Base-by-base conservation (phyloP, 2,329 filamentous ascomycete genomes). In the Cephalotrichum gorgonifer region DNA sequence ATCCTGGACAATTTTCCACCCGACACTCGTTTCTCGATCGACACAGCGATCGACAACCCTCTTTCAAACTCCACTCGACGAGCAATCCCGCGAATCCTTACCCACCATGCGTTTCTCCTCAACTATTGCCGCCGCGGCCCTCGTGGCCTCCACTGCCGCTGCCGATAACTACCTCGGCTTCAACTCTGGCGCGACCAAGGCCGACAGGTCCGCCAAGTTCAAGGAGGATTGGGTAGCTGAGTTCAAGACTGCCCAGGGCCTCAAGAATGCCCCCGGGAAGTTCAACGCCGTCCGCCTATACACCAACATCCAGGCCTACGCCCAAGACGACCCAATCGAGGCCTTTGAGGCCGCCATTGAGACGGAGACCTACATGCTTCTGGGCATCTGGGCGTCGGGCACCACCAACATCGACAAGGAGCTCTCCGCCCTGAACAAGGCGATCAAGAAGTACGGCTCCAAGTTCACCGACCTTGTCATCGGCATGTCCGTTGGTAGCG, bases 401-500 rank as follows among this genome's bases (percentile, higher is more conserved):
- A 70, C 78, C 49, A 70, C 66, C 7, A 64, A 62, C 23, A 82
- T 94, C 63, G 67, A 75, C 62, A 86, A 88, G 62, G 88, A 95
- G 69, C 68, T 95, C 44, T 62, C 72, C 3, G 88, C 88, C 12
- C 74, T 95, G 44, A 77, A 78, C 63, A 67, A 73, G 43, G 86
- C 88, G 55, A 84, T 90, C 55, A 56, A 66, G 46, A 72, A 80
- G 59, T 89, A 88, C 63, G 87, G 86, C 50, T 66, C 69, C 9
- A 69, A 74, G 45, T 81, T 94, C 57, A 75, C 76, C 38, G 70
- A 74, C 50, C 70, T 85, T 17, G 80, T 95, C 43, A 83, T 81
- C 50, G 89, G 87, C 63, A 91, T 95, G 66, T 90, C 87, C 1
- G 79, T 95, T 47, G 89, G 89, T 54, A 86, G 78, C 55, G 89